phyloP scores from a whole-genome alignment of 116 monocot genomes.

The Trichopus zeylanicus region DNA sequence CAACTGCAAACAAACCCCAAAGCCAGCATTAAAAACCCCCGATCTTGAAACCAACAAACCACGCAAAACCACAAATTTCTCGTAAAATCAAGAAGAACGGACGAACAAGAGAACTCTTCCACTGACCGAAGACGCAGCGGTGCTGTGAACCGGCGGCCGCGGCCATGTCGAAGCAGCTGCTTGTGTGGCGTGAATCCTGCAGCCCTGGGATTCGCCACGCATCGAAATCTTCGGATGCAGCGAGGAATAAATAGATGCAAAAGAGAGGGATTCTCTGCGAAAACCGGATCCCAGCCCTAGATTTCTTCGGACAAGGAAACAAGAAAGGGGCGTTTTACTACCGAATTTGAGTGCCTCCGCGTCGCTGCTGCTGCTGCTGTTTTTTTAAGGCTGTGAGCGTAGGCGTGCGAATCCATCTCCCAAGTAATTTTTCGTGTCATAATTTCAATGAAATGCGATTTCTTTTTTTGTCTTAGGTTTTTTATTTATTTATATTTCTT shows the following conservation, averaged over 20 bases:
- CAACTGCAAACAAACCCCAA: constrained; percentile 42
- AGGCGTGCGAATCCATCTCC: too few relatives aligned
- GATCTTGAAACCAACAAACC: too few relatives aligned
- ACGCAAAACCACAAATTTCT: neutral
- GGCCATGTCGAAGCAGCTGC: constrained; percentile 38
- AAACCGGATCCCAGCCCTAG: too few relatives aligned
- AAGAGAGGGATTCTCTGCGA: neutral
- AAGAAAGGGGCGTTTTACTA: too few relatives aligned
- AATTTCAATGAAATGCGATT: too few relatives aligned
- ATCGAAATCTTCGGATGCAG: neutral
- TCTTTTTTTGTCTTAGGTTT: too few relatives aligned
- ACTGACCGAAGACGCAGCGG: constrained; percentile 79
- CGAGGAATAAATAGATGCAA: neutral
- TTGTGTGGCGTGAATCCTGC: neutral
- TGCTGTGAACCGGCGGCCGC: constrained; percentile 49
- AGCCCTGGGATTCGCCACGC: neutral
- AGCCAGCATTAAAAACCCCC: constrained; percentile 1
- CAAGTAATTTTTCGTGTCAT: too few relatives aligned
- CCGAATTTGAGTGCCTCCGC: too few relatives aligned
- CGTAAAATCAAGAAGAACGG: neutral
- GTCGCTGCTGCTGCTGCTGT: too few relatives aligned
- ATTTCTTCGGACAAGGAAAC: too few relatives aligned
- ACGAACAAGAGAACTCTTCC: neutral
- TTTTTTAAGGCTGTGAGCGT: too few relatives aligned
- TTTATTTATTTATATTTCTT: too few relatives aligned